Base-by-base conservation (phyloP, 2,329 filamentous ascomycete genomes). In the Chrysosporium keratinophilum region DNA sequence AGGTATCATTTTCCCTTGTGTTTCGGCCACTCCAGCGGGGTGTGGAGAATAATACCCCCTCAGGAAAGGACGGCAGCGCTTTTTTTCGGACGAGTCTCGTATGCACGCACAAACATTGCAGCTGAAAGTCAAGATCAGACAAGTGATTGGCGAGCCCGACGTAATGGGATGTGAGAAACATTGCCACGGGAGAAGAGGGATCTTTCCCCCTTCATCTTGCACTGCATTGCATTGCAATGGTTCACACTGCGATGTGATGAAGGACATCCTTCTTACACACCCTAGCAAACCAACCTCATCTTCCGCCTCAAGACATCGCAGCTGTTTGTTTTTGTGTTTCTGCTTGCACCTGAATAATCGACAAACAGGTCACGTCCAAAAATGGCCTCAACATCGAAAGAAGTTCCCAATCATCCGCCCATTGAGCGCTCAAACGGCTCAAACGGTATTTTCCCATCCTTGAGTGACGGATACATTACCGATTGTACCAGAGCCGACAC, bases 401-500 rank as follows among this genome's bases (percentile, higher is more conserved):
- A 3, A 49, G 6, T 28, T 14, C 43, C 43, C 10, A 34, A 3
- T 5, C 12, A 46, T 19, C 11, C 14, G 12, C 34, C 46, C 7
- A 49, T 23, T 19, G 20, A 23, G 17, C 5, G 3, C 34, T 39
- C 46, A 28, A 39, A 49, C 17, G 5, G 14, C 34, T 49, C 46
- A 23, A 49, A 31, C 14, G 46, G 46, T n/a, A 40, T 49, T 17
- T 49, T 49, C n/a, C 46, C 46, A 15, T 49, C 46, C 10, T 11
- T 54, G 35, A 49, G 35, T 10, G 52, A 54, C 15, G 52, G 52
- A 12, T 19, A 37, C 37, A 31, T 43, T 37, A 12, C 19, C 39
- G 39, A 39, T 31, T 50, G 17, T n/a, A 40, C 46, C 12, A 23
- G 20, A 23, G 5, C 35, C 17, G 20, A 28, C 23, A 14, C 35